Evolutionary conservation across 345 rosid genomes (phyloP), one percentile per base, ranked within the genome.

Genomic region (Dipteronia sinensis): DNA sequence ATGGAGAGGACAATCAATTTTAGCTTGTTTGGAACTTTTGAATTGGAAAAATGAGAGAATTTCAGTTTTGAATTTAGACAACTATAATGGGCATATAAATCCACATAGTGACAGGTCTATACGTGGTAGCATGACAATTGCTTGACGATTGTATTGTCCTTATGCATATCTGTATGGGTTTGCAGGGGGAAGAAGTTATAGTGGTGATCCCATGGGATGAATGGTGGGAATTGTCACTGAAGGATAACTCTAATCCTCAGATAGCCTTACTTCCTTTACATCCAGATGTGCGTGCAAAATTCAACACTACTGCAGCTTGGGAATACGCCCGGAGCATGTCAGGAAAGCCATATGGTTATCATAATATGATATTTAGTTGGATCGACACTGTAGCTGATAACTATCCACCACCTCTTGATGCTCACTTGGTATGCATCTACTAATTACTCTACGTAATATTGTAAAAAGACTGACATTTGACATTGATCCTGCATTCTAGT

Each of bases 331-430:
- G 83, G 56, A 96, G 95, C 88, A 96, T 96, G 99, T 85, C 90
- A 40, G 99, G 99, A 67, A 91, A 92, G 77, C 98, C 98, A n/a
- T 96, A 96, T 83, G 99, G 99, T 76, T 96, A 96, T 84, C 99
- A 96, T 85, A 96, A 96, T 90, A 92, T 94, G 99, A 92, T 96
- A 77, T 96, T 96, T 83, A 96, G 99, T 89, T 92, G 98, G 99
- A 94, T 96, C 34, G 98, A 94, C 70, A 94, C 99, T 61, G 72
- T 96, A 31, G 93, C 88, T 62, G 98, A 90, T 80, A 94, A 96
- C 85, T 96, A 90, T 88, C 98, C 99, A 11, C 99, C 99, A 67
- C 99, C 98, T 77, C 93, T 96, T 82, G 99, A 90, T 92, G 90
- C 99, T 90, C 99, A 94, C 97, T 90, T 96, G 97, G 97, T 96